Base-by-base conservation (phyloP, 768 basidiomycete genomes). In the Boletus eberwhitei region DNA sequence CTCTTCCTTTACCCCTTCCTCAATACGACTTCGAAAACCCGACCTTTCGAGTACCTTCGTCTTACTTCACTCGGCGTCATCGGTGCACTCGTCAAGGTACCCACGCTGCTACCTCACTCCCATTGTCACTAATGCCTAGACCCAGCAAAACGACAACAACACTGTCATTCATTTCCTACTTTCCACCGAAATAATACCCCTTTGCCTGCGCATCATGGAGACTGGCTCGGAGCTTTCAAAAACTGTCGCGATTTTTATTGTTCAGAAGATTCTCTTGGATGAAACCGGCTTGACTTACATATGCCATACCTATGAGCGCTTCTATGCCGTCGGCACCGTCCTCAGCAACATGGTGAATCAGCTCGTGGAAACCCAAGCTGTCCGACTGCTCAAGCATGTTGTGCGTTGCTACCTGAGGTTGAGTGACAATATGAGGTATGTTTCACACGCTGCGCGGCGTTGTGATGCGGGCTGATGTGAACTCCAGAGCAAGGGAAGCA, bases 1-100 rank as follows among this genome's bases (percentile, higher is more conserved):
- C 83, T 99, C 57, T 82, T 82, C 71, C 79, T 99, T 64, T 99
- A 99, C 73, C 96, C 96, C 19, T 99, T 99, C 77, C 79, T 99
- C 63, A 99, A 99, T 73, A 99, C 96, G 7, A 99, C 94, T 13
- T 93, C 91, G 52, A 99, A 99, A 79, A 98, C 96, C 13, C 85
- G 96, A n/a, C 96, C 96, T 2, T 99, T 99, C 68, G 97, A 99
- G 77, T 99, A 99, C 72, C 85, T 99, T 50, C 87, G 97, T n/a
- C 84, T 99, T 52, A 99, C 97, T 13, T 97, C 94, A 37, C 84
- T 99, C n/a, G 97, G 97, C 36, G 97, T 99, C 58, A 99, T 99
- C 61, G 97, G 97, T 39, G 97, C 97, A 19, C 84, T 99, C 48
- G 97, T 99, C 69, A 99, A 99, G 80, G 93, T 93, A 62, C 54